Percentiles rank a stretch among this genome's conserved stretches.
These are phyloP conservation scores for Bruguiera sexangula DNA, from an alignment of 345 rosid genomes.

Conservation along the genomic window DNA sequence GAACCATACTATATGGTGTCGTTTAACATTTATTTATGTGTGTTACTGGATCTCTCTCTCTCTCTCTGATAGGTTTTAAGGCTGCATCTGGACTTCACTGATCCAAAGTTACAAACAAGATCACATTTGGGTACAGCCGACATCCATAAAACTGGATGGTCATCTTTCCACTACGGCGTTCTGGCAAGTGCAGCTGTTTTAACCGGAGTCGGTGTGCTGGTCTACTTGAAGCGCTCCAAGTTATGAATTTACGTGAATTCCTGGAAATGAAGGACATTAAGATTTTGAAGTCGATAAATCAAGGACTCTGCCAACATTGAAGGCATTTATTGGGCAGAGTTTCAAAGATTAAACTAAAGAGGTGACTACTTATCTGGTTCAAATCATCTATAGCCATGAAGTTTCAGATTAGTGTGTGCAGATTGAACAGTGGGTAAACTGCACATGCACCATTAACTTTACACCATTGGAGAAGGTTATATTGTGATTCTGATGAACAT, in stretches of 20 bases:
- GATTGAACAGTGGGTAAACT: too few species aligned
- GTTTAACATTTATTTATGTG: too few species aligned
- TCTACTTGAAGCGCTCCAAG: conserved; percentile 68
- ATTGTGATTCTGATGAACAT: too few species aligned
- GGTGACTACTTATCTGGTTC: not conserved
- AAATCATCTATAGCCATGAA: not conserved
- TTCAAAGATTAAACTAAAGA: not conserved
- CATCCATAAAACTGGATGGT: conserved; percentile 28
- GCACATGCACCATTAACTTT: too few species aligned
- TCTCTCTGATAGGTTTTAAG: conserved; percentile 50
- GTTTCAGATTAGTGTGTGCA: too few species aligned
- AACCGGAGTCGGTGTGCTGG: conserved; percentile 58
- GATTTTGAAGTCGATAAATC: not conserved
- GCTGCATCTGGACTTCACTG: conserved; percentile 65
- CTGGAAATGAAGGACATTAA: not conserved
- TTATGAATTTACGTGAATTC: conserved; percentile 24
- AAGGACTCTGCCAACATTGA: not conserved
- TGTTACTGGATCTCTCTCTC: conserved; percentile 7
- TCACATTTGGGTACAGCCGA: conserved; percentile 17
- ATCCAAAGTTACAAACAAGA: conserved; percentile 28
- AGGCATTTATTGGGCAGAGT: not conserved
- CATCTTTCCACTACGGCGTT: conserved; percentile 39
- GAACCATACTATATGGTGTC: too few species aligned
- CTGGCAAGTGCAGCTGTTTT: conserved; percentile 60
- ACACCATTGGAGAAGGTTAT: too few species aligned